Conservation (phyloP, 2,329 filamentous ascomycete species). For the Hymenoscyphus linearis region DNA sequence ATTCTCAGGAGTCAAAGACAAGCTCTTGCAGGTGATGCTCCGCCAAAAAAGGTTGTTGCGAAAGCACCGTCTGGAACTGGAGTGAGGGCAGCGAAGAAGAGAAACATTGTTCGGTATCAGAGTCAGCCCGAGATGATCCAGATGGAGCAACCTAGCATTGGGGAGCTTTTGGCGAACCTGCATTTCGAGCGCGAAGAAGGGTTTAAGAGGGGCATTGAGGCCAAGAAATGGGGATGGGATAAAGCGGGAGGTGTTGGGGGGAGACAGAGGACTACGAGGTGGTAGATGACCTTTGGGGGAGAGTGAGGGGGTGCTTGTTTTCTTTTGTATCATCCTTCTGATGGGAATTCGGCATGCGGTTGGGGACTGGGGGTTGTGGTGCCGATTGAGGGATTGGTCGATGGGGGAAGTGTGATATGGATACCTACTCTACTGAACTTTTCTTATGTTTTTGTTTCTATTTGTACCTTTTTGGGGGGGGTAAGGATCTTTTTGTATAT, state of each 20-base stretch:
- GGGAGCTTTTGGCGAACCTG: slow-evolving; percentile 18
- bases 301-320: too few relatives aligned
- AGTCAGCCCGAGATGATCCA: slow-evolving; percentile 23
- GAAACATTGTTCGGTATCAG: slow-evolving; percentile 25
- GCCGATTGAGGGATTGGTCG: too few relatives aligned
- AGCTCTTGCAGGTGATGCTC: slow-evolving; percentile 9
- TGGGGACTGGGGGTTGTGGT: too few relatives aligned
- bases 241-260: background rate
- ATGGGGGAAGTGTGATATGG: too few relatives aligned
- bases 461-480: too few relatives aligned
- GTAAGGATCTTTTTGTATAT: too few relatives aligned
- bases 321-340: too few relatives aligned
- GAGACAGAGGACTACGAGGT: background rate
- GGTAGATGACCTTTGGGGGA: background rate
- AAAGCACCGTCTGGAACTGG: slow-evolving; percentile 1
- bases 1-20: slow-evolving; percentile 55
- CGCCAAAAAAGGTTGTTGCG: slow-evolving; percentile 12
- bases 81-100: background rate
- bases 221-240: slow-evolving; percentile 25
- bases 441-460: too few relatives aligned
- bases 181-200: slow-evolving; percentile 2
- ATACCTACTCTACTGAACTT: too few relatives aligned
- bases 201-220: slow-evolving; percentile 15
- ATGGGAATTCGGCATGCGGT: too few relatives aligned
- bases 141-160: slow-evolving; percentile 14